Percentiles rank a stretch among this genome's conserved stretches.
Evolutionary conservation across 2,329 filamentous ascomycete genomes (phyloP).

Genomic region (Epichloe sibirici): DNA sequence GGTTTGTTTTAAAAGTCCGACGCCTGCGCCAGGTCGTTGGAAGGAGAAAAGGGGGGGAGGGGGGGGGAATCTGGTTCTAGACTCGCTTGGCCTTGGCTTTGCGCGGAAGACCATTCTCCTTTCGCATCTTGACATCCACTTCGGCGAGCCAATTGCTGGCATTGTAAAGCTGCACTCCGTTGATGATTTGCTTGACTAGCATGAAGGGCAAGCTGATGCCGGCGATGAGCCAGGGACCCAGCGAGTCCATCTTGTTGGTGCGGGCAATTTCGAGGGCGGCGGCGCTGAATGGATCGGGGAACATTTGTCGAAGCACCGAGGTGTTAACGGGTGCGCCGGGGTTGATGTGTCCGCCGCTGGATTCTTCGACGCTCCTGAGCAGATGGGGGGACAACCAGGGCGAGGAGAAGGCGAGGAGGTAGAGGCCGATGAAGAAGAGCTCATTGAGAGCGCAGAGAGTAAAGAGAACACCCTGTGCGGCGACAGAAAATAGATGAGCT

Average conservation of each 20-base stretch:
- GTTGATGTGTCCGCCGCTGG: constrained; percentile 40
- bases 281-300: constrained; percentile 82
- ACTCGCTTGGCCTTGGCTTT: constrained; percentile 26
- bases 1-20: not conserved
- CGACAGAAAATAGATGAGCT: not conserved
- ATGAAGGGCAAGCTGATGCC: constrained; percentile 76
- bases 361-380: constrained; percentile 46
- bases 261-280: constrained; percentile 84
- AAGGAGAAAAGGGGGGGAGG: no score
- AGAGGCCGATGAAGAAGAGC: constrained; percentile 94
- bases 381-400: constrained; percentile 80
- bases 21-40: not conserved
- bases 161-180: constrained; percentile 86
- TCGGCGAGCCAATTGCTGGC: constrained; percentile 87
- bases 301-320: constrained; percentile 59
- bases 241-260: constrained; percentile 83
- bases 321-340: constrained; percentile 59
- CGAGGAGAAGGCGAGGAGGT: constrained; percentile 93
- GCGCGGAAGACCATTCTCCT: constrained; percentile 37
- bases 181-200: constrained; percentile 85
- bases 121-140: constrained; percentile 63
- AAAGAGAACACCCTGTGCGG: constrained; percentile 69
- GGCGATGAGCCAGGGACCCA: constrained; percentile 57
- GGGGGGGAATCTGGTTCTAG: constrained; percentile 6
- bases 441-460: constrained; percentile 85